These are phyloP conservation scores for Lentinula edodes DNA, from an alignment of 768 basidiomycete genomes.

Conservation along the genomic window DNA sequence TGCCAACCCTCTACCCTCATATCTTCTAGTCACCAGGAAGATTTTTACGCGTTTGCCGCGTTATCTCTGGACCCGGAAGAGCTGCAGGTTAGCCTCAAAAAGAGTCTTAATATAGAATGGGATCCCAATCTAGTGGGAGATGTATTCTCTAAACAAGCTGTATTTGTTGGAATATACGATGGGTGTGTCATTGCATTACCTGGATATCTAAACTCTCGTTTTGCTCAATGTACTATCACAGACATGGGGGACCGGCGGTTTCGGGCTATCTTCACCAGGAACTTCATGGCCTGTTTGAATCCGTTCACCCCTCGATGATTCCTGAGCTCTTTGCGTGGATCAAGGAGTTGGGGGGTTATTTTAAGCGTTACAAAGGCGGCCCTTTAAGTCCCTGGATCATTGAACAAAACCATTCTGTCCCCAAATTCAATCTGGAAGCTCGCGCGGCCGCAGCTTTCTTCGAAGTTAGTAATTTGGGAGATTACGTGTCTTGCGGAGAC, in stretches of 20 bases:
- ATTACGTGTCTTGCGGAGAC: not conserved
- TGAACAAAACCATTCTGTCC: constrained; percentile 21
- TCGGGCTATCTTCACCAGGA: constrained; percentile 83
- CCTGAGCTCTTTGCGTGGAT: constrained; percentile 75
- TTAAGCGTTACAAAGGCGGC: constrained; percentile 83
- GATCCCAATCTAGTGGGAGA: constrained; percentile 50
- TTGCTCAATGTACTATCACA: constrained; percentile 22
- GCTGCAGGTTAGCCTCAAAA: constrained; percentile 58
- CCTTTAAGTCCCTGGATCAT: constrained; percentile 65
- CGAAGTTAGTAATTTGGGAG: constrained; percentile 45
- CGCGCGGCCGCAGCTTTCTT: constrained; percentile 85
- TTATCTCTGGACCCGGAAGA: constrained; percentile 75
- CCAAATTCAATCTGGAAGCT: constrained; percentile 69
- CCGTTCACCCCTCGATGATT: constrained; percentile 62
- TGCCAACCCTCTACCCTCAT: not conserved
- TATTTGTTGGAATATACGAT: constrained; percentile 89
- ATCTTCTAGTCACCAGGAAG: constrained; percentile 75
- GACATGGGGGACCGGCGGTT: constrained; percentile 89
- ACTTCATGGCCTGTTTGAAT: constrained; percentile 80
- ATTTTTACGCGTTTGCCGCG: constrained; percentile 73
- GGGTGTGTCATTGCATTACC: constrained; percentile 47
- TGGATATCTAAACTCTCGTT: not conserved
- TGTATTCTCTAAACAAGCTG: constrained; percentile 63
- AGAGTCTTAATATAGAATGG: constrained; percentile 65
- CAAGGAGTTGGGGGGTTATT: constrained; percentile 83